Conservation (phyloP, 2,329 filamentous ascomycete genomes). For the Apiospora malaysiana region DNA sequence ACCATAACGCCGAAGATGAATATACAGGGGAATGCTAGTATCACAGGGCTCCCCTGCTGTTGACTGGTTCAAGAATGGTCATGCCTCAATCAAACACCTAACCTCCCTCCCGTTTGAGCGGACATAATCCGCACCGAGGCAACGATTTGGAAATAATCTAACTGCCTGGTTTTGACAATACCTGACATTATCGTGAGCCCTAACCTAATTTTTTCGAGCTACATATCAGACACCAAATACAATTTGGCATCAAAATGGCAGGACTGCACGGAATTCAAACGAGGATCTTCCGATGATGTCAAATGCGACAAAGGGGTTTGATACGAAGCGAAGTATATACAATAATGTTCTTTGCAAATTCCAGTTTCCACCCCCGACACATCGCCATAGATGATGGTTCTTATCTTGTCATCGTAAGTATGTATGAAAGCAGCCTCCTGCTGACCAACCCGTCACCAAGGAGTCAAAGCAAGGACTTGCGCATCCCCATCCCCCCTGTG, state of each 20-base stretch:
- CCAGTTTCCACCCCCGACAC: background rate
- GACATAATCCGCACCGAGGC: background rate
- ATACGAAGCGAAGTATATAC: constrained; percentile 16
- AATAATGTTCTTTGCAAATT: background rate
- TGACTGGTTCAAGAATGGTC: background rate
- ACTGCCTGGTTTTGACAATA: too few relatives aligned
- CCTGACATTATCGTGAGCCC: background rate
- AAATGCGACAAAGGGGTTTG: background rate
- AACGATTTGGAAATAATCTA: background rate
- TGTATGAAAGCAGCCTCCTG: background rate
- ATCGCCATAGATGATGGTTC: background rate
- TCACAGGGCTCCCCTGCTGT: background rate
- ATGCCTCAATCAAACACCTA: background rate
- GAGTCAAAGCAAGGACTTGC: background rate
- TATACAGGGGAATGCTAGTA: background rate
- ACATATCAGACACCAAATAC: background rate
- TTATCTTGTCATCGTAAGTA: background rate
- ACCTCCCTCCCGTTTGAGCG: background rate
- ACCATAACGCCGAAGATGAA: background rate
- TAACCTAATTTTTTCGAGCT: background rate
- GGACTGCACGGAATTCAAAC: fast-evolving
- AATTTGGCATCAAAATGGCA: too few relatives aligned
- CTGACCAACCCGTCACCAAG: background rate
- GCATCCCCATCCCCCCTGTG: background rate
- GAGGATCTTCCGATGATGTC: background rate